Percentiles rank a stretch among this genome's conserved stretches.
Conservation (phyloP, 2,329 filamentous ascomycete genomes). For the Metarhizium album region DNA sequence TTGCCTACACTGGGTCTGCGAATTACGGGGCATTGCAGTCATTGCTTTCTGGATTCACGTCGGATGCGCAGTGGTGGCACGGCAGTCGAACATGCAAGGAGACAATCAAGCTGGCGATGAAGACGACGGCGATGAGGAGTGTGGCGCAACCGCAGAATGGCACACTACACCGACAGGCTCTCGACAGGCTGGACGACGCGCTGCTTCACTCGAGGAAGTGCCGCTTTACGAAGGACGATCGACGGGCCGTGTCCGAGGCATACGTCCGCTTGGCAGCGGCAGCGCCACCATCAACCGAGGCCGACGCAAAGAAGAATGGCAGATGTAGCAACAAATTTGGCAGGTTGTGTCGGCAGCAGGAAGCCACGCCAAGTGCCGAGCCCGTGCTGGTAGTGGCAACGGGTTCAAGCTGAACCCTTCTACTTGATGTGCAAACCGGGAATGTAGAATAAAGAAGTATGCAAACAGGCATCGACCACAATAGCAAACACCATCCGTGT, state of each 20-base stretch:
- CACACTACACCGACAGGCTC: slow-evolving; percentile 13
- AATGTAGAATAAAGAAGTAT: neutral
- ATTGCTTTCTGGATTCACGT: slow-evolving; percentile 21
- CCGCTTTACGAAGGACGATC: slow-evolving; percentile 9
- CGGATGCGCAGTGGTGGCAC: slow-evolving; percentile 25
- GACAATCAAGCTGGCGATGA: slow-evolving; percentile 27
- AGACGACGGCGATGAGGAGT: slow-evolving; percentile 19
- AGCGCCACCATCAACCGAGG: neutral
- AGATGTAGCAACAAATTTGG: neutral
- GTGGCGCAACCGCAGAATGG: slow-evolving; percentile 6
- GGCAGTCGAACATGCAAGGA: slow-evolving; percentile 25
- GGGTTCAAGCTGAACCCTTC: slow-evolving; percentile 1
- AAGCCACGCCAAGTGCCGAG: neutral
- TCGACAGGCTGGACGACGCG: slow-evolving; percentile 14
- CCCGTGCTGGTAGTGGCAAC: neutral
- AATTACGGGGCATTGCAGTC: slow-evolving; percentile 20
- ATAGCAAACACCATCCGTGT: neutral
- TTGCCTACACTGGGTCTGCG: slow-evolving; percentile 21
- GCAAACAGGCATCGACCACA: neutral
- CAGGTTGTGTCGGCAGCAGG: neutral
- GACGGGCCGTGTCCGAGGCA: slow-evolving; percentile 12
- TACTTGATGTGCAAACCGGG: neutral
- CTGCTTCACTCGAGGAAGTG: slow-evolving; percentile 16
- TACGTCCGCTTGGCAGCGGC: slow-evolving; percentile 10
- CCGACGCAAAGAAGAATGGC: neutral